phyloP scores from a whole-genome alignment of 306 rosid genomes.

The Echinosophora koreensis region DNA sequence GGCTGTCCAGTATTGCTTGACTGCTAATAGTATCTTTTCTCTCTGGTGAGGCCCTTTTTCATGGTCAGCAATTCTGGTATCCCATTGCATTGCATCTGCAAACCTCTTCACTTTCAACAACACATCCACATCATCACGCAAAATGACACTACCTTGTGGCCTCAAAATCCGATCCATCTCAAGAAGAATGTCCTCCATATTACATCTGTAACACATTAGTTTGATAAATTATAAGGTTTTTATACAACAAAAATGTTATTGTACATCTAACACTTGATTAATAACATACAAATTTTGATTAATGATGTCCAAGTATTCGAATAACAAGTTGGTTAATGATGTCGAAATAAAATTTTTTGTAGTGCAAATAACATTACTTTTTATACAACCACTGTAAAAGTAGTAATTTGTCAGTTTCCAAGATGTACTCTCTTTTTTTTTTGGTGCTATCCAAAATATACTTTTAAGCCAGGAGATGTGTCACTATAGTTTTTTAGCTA shows the following conservation, averaged over 20 bases:
- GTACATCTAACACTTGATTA: no score
- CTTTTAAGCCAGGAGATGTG: not conserved
- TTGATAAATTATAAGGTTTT: not conserved
- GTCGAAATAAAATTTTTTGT: no score
- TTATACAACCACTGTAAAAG: not conserved
- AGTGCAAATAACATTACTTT: no score
- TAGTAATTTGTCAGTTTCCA: not conserved
- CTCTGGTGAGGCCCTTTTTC: constrained; percentile 77
- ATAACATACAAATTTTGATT: no score
- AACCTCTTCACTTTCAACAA: constrained; percentile 64
- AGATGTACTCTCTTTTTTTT: not conserved
- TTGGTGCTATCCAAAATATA: not conserved
- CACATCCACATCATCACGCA: constrained; percentile 85
- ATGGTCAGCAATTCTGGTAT: constrained; percentile 75
- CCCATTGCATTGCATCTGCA: constrained; percentile 75
- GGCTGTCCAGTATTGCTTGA: constrained; percentile 84
- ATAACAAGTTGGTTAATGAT: no score
- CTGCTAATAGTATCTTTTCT: constrained; percentile 79
- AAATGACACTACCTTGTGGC: constrained; percentile 76
- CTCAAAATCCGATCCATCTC: constrained; percentile 93
- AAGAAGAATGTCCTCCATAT: constrained; percentile 71
- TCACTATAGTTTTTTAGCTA: not conserved
- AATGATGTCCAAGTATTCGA: no score
- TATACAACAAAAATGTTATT: not conserved
- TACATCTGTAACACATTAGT: constrained; percentile 65